Base-by-base conservation (phyloP, 2,329 filamentous ascomycete species). In the Penicillium sp. region DNA sequence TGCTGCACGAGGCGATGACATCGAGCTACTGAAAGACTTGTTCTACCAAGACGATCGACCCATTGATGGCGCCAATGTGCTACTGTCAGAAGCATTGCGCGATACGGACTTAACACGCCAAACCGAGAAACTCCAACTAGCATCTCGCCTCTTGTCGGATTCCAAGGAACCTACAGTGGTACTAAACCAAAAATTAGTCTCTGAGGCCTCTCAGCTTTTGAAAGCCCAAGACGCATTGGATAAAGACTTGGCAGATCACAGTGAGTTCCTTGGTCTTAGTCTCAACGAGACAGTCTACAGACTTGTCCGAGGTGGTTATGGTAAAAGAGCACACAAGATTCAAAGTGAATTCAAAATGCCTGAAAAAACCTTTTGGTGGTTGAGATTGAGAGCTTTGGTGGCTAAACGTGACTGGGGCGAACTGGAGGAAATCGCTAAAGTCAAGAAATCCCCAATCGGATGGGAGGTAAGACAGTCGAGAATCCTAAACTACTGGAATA, bases 11-110 rank as follows among this genome's bases (percentile, higher is more conserved):
- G 86, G 90, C 50, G 89, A 96, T 67, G 92, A 96, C 66, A 82
- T 84, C 0, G 86, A 89, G 53, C 75, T 99, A 23, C 84, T 99
- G 27, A 99, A 97, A 69, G 94, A 97, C 70, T 80, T 99, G 4
- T 99, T 94, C 77, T 99, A 99, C 72, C 94, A 97, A 76, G 94
- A 97, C 68, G 94, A 99, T 72, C 86, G 93, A 5, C 86, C 92
- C 4, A 79, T 92, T 5, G 94, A 97, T 63, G 92, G 94, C 3
- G 90, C 93, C 0, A 89, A 91, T 57, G 86, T 99, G 2, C 89
- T 97, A 58, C 79, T 99, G 15, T 85, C 86, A 21, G 93, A 99
- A 75, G 90, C 92, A 0, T 79, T 99, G 8, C 78, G 82, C 5
- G 90, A 94, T 69, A 82, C 86, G 0, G 86, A 89, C 60, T 79